Evolutionary conservation across 257 asterid species (phyloP), one percentile per base, ranked within the genome.

Genomic region (Capsicum pubescens): DNA sequence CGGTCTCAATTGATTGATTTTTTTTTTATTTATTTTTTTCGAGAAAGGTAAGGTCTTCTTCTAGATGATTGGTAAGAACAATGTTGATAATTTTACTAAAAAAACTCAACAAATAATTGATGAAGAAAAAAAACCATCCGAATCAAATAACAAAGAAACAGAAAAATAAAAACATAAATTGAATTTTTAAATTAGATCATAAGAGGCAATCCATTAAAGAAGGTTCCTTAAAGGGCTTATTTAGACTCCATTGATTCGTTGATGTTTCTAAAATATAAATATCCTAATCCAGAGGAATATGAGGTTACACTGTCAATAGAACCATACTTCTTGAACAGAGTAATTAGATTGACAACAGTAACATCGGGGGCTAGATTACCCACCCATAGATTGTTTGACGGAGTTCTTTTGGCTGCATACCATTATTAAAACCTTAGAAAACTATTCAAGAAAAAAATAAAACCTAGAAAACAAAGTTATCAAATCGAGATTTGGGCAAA

Each of bases 181-280:
- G 94, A 93, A 90, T 92, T 95, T 55, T 96, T 94, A 86, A 94
- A 95, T 88, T 95, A 95, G 66, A 94, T 93, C 88, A 89, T 94
- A 72, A 94, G 81, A 3, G 93, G 83, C 79, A 80, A 90, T 54
- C 94, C 96, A 42, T 87, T 94, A 83, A 94, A 89, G 58, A 84
- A 39, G 85, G 89, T 84, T 39, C 97, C 97, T 84, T 94, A 97
- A 67, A 93, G 94, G 71, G 86, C 85, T 54, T 90, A 89, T 80
- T 93, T 94, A 17, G 97, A 98, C 52, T 95, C 85, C 82, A 83
- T 89, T 11, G 98, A 97, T 14, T 84, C 92, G 35, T 91, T 97
- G 4, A 89, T 69, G 8, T 87, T 93, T 59, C 84, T 92, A 87
- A 86, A 95, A 81, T 92, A 89, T 35, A 93, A 85, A 82, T 94